Percentiles rank a stretch among this genome's conserved stretches.
Evolutionary conservation across 2,329 filamentous ascomycete species (phyloP).

Genomic region (Neonectria magnoliae): DNA sequence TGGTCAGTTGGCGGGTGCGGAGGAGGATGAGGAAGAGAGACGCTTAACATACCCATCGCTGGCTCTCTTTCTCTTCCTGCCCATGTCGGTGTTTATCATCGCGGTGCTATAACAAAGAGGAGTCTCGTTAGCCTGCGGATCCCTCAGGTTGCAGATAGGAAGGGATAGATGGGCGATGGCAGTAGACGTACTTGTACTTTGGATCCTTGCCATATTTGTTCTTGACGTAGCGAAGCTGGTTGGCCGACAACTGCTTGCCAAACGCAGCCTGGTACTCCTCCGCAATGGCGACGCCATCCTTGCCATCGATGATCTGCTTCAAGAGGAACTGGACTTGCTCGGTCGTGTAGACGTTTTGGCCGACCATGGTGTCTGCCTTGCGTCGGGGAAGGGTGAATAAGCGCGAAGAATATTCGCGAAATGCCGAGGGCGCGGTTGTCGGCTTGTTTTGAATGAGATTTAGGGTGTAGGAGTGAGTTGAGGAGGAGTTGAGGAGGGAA

Average conservation of each 20-base stretch:
- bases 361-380: constrained; percentile 44
- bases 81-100: constrained; percentile 20
- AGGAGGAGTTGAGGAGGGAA: not conserved
- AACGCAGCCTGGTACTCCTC: constrained; percentile 43
- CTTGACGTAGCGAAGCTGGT: constrained; percentile 53
- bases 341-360: constrained; percentile 47
- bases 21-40: not conserved
- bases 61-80: constrained; percentile 13
- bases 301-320: constrained; percentile 40
- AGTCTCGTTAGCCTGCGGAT: not conserved
- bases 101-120: constrained; percentile 22
- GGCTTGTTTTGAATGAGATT: not conserved
- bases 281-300: constrained; percentile 40
- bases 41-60: constrained; percentile 8
- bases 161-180: too few relatives aligned
- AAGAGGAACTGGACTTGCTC: constrained; percentile 51
- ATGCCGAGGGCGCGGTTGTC: not conserved
- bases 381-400: not conserved
- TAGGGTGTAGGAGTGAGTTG: not conserved
- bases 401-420: not conserved
- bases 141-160: not conserved
- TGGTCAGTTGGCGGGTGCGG: not conserved
- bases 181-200: constrained; percentile 48
- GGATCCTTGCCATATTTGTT: constrained; percentile 54
- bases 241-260: constrained; percentile 43